phyloP scores from a whole-genome alignment of 192 early-diverging fungal species.

The Thamnidium elegans region DNA sequence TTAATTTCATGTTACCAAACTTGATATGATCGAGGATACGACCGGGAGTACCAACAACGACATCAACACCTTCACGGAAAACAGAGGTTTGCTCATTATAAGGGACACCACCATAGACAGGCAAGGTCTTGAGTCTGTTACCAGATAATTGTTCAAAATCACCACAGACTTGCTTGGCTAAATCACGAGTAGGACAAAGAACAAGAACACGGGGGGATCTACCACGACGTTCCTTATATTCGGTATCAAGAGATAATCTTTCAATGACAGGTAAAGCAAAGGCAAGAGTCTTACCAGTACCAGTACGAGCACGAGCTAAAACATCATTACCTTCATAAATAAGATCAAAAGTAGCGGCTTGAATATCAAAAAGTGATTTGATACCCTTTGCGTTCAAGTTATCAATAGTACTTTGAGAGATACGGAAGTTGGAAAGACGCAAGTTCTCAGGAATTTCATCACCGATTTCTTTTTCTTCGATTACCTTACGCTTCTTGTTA shows the following conservation, averaged over 20 bases:
- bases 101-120: constrained; percentile 88
- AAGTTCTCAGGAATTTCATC: constrained; percentile 56
- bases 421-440: constrained; percentile 55
- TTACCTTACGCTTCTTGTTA: constrained; percentile 35
- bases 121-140: constrained; percentile 55
- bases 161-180: constrained; percentile 85
- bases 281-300: constrained; percentile 80
- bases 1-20: constrained; percentile 71
- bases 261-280: constrained; percentile 81
- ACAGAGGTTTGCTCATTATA: constrained; percentile 83
- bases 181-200: constrained; percentile 80
- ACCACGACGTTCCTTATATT: constrained; percentile 34
- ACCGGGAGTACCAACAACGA: constrained; percentile 82
- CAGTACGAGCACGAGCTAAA: constrained; percentile 70
- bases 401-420: constrained; percentile 64
- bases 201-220: constrained; percentile 53
- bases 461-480: constrained; percentile 29
- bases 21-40: constrained; percentile 77
- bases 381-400: constrained; percentile 74
- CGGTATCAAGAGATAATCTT: constrained; percentile 37
- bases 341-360: constrained; percentile 77
- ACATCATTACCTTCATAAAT: constrained; percentile 77
- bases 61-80: constrained; percentile 70
- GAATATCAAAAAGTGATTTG: constrained; percentile 88
- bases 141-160: constrained; percentile 68